Percentiles rank a stretch among this genome's conserved stretches.
Evolutionary conservation across 768 basidiomycete species (phyloP).

Genomic region (Kwoniella pini): DNA sequence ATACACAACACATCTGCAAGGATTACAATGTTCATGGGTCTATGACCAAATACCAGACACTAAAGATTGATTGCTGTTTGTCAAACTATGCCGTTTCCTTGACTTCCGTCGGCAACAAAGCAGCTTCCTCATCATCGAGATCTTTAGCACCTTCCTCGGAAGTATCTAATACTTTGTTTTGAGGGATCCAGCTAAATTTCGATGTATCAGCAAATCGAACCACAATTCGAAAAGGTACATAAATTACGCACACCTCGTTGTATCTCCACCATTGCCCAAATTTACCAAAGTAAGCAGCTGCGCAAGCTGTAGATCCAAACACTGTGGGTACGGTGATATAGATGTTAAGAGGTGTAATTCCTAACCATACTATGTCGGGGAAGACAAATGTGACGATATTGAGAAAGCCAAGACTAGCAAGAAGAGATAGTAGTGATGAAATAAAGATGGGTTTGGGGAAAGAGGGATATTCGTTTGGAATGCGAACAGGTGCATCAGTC

Average conservation of each 20-base stretch:
- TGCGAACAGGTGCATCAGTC: conserved; percentile 7
- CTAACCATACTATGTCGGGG: conserved; percentile 10
- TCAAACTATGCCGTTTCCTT: conserved; percentile 4
- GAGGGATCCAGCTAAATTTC: conserved; percentile 5
- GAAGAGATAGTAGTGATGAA: not conserved
- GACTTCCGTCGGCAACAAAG: not conserved
- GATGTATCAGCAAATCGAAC: too few species aligned
- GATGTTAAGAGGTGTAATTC: conserved; percentile 5
- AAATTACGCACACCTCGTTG: conserved; percentile 4
- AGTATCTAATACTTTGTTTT: not conserved
- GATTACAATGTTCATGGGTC: too few species aligned
- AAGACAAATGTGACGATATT: not conserved
- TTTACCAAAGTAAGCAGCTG: conserved; percentile 7
- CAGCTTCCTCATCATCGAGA: not conserved
- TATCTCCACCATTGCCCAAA: conserved; percentile 13
- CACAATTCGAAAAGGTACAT: not conserved
- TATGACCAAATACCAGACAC: too few species aligned
- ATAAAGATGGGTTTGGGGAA: conserved; percentile 16
- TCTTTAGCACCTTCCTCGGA: not conserved
- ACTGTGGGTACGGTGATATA: conserved; percentile 12
- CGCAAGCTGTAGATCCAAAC: conserved; percentile 3
- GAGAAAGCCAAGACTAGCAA: not conserved
- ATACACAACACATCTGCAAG: too few species aligned
- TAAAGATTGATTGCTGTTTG: too few species aligned
- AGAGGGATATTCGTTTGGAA: conserved; percentile 14